Evolutionary conservation across 495 filamentous ascomycete species (phyloP).

Genomic region (Aspergillus baeticus): DNA sequence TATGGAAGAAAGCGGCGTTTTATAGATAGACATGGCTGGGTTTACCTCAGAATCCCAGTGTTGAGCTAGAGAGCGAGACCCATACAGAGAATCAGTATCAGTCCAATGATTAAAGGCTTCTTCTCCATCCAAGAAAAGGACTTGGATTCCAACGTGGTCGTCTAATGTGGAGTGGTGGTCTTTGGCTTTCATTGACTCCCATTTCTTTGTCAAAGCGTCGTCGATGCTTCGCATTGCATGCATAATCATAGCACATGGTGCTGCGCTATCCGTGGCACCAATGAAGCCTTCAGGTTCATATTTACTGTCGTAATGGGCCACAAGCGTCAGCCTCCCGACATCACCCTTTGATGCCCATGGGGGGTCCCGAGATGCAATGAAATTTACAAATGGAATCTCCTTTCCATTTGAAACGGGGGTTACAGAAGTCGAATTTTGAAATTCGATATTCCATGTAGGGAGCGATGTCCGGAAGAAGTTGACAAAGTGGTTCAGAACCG

Average conservation of each 20-base stretch:
- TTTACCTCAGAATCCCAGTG: slow-evolving; percentile 67
- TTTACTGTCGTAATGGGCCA: slow-evolving; percentile 93
- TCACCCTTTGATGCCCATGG: slow-evolving; percentile 74
- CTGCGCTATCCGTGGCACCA: slow-evolving; percentile 90
- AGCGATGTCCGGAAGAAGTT: slow-evolving; percentile 73
- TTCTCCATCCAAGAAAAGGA: slow-evolving; percentile 89
- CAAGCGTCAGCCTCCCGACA: slow-evolving; percentile 76
- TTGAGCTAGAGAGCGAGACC: slow-evolving; percentile 74
- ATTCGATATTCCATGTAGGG: slow-evolving; percentile 74
- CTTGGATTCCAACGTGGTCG: slow-evolving; percentile 80
- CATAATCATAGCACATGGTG: slow-evolving; percentile 89
- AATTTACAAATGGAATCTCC: slow-evolving; percentile 78
- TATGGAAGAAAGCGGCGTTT: slow-evolving; percentile 72
- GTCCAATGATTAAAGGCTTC: slow-evolving; percentile 86
- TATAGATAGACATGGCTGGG: slow-evolving; percentile 69
- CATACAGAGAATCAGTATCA: slow-evolving; percentile 79
- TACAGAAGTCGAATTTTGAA: slow-evolving; percentile 81
- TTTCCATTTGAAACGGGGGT: slow-evolving; percentile 71
- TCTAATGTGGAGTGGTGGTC: slow-evolving; percentile 53
- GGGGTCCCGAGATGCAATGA: slow-evolving; percentile 87
- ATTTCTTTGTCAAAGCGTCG: slow-evolving; percentile 72
- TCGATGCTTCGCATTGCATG: slow-evolving; percentile 81
- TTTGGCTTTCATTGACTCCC: slow-evolving; percentile 66
- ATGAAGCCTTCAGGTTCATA: slow-evolving; percentile 83
- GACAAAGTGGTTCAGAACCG: slow-evolving; percentile 77